A percentile compares a stretch with the other conserved stretches of the same genome.
Evolutionary conservation across 1,284 basidiomycete species (phyloP).

Genomic region (Malassezia nana): DNA sequence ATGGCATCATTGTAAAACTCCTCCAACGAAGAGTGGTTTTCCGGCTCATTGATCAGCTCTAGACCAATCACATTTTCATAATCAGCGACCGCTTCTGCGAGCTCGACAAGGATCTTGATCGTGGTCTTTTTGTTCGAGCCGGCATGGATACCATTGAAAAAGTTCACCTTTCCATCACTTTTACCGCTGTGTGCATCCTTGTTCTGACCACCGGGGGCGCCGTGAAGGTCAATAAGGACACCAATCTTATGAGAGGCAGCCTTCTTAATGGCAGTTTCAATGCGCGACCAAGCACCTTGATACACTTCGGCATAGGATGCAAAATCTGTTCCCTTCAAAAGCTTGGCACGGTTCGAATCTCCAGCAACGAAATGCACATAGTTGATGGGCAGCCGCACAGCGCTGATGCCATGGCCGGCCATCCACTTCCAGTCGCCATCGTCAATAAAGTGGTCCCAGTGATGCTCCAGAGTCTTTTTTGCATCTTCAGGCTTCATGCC

Average conservation of each 20-base stretch:
- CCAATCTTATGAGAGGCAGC: constrained; percentile 63
- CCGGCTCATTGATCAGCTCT: constrained; percentile 75
- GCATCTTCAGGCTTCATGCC: constrained; percentile 53
- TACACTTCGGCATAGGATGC: constrained; percentile 57
- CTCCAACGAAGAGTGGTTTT: constrained; percentile 47
- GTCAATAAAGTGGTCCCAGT: constrained; percentile 60
- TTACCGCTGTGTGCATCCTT: constrained; percentile 48
- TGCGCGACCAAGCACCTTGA: constrained; percentile 62
- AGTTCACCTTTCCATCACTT: constrained; percentile 20
- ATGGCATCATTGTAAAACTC: constrained; percentile 53
- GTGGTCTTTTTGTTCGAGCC: constrained; percentile 47
- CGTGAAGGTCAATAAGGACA: constrained; percentile 59
- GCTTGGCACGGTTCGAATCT: constrained; percentile 55
- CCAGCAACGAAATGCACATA: constrained; percentile 64
- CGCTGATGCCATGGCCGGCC: constrained; percentile 63
- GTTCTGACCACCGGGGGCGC: constrained; percentile 59
- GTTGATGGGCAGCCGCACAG: constrained; percentile 67
- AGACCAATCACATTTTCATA: constrained; percentile 66
- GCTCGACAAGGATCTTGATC: constrained; percentile 57
- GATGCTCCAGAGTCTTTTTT: constrained; percentile 59
- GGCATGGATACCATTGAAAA: constrained; percentile 42
- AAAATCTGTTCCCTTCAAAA: constrained; percentile 66
- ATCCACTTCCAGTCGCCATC: constrained; percentile 56
- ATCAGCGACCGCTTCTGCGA: constrained; percentile 46
- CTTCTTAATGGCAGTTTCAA: constrained; percentile 59